phyloP scores from a whole-genome alignment of 2,329 filamentous ascomycete species.

The Exophiala dermatitidis region DNA sequence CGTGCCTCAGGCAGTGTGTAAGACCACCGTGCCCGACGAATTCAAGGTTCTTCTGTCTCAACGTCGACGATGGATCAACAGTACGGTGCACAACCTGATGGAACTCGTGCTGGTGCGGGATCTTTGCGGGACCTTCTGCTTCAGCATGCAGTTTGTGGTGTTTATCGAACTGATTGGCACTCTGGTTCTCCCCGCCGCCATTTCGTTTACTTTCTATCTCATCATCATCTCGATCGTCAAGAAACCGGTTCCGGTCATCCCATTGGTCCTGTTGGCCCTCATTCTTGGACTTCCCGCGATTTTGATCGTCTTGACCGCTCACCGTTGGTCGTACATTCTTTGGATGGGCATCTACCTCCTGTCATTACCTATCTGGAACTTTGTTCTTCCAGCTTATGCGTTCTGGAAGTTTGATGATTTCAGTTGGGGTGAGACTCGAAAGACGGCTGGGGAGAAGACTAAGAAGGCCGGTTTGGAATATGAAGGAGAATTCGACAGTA shows the following conservation, averaged over 20 bases:
- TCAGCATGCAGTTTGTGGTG: conserved; percentile 99
- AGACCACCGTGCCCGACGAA: conserved; percentile 88
- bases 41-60: conserved; percentile 92
- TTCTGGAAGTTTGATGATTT: conserved; percentile 99
- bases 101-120: conserved; percentile 92
- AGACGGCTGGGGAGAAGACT: conserved; percentile 82
- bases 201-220: conserved; percentile 94
- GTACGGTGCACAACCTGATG: conserved; percentile 97
- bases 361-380: conserved; percentile 95
- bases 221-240: conserved; percentile 78
- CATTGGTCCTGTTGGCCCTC: conserved; percentile 76
- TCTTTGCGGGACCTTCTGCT: conserved; percentile 97
- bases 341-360: conserved; percentile 97
- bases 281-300: conserved; percentile 91
- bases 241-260: conserved; percentile 74
- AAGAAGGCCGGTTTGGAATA: conserved; percentile 81
- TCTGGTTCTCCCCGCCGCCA: conserved; percentile 87
- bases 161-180: conserved; percentile 94
- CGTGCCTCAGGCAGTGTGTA: conserved; percentile 96
- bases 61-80: conserved; percentile 97
- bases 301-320: conserved; percentile 86
- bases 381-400: conserved; percentile 84
- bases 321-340: conserved; percentile 80
- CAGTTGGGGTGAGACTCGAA: conserved; percentile 95
- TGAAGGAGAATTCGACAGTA: conserved; percentile 95